A percentile compares a stretch with the other conserved stretches of the same genome.
These are phyloP conservation scores for Cystoisospora suis DNA, from an alignment of 169 alveolate genomes.

Conservation along the genomic window DNA sequence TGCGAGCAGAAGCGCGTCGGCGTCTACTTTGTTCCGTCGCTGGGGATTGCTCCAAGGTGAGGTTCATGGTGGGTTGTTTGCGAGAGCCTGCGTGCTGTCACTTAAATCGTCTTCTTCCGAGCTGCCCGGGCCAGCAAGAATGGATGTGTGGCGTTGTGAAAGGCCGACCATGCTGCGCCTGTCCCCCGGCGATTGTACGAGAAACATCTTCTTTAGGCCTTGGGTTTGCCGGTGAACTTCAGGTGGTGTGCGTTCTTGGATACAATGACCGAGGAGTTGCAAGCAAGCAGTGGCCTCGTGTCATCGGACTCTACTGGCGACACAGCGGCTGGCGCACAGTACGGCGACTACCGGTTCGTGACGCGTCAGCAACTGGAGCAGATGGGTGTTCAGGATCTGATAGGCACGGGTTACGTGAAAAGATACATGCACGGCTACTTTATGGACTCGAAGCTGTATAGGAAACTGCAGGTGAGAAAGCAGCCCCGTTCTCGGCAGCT, in stretches of 20 bases:
- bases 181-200: not conserved
- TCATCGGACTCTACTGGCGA: conserved; percentile 20
- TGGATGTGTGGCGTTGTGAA: not conserved
- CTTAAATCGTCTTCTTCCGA: too few species aligned
- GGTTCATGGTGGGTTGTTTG: not conserved
- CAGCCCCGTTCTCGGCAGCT: too few species aligned
- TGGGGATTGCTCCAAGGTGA: conserved; percentile 91
- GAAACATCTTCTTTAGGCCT: not conserved
- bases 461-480: conserved; percentile 44
- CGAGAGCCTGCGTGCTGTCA: not conserved
- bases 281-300: conserved; percentile 72
- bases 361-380: conserved; percentile 88
- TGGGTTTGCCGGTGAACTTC: not conserved
- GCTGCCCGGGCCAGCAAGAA: not conserved
- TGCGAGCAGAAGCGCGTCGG: conserved; percentile 89
- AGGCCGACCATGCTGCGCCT: not conserved
- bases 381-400: conserved; percentile 86
- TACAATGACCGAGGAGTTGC: conserved; percentile 91
- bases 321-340: conserved; percentile 65
- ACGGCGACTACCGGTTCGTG: conserved; percentile 91
- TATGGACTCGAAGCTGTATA: conserved; percentile 73
- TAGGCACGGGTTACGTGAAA: conserved; percentile 89
- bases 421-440: conserved; percentile 93
- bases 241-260: conserved; percentile 92
- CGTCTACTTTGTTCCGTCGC: conserved; percentile 85